Conservation (phyloP, 2,329 filamentous ascomycete genomes). For the Sordariomycetes sp. region DNA sequence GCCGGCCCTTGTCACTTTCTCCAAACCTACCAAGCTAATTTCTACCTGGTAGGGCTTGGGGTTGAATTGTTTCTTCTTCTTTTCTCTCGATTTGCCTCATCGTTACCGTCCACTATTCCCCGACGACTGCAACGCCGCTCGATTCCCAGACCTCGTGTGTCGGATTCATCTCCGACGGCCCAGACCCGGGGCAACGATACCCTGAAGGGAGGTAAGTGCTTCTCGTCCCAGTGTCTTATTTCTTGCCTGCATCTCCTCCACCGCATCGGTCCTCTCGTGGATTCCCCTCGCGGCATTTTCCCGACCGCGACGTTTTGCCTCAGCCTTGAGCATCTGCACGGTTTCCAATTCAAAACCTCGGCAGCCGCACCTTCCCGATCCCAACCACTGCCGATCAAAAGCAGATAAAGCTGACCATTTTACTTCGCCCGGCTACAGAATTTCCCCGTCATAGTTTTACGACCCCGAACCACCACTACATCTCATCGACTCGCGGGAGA, state of each 20-base stretch:
- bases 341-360: neutral
- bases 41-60: constrained; percentile 2
- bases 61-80: constrained; percentile 1
- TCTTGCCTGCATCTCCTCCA: neutral
- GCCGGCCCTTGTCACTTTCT: neutral
- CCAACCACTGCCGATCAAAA: constrained; percentile 5
- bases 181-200: constrained; percentile 1
- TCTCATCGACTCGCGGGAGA: constrained; percentile 8
- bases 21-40: neutral
- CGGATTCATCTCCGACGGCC: constrained; percentile 5
- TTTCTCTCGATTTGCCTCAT: constrained; percentile 11
- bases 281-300: neutral
- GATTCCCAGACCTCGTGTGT: constrained; percentile 5
- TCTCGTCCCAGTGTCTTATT: neutral
- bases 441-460: constrained; percentile 8
- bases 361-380: constrained; percentile 7
- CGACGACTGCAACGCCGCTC: constrained; percentile 9
- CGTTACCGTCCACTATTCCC: constrained; percentile 9
- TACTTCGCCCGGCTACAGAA: neutral
- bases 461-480: constrained; percentile 10
- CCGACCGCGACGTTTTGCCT: neutral
- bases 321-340: neutral
- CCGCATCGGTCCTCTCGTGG: neutral
- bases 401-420: neutral
- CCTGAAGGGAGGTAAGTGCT: neutral